A percentile compares a stretch with the other conserved stretches of the same genome.
These are phyloP conservation scores for Talaromyces pinophilus DNA, from an alignment of 2,329 filamentous ascomycete genomes.

Conservation along the genomic window DNA sequence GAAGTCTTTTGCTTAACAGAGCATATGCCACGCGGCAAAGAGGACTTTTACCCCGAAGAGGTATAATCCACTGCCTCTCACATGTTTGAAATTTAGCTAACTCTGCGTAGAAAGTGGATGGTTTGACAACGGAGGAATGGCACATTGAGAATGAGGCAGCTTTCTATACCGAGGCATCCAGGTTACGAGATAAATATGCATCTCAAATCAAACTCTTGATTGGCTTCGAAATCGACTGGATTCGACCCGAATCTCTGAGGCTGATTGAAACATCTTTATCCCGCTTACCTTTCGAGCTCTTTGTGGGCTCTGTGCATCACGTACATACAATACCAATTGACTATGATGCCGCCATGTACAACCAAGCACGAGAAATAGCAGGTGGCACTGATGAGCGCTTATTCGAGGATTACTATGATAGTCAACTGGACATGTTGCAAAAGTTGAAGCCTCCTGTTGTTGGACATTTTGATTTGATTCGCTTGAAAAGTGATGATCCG, in stretches of 20 bases:
- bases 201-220: constrained; percentile 75
- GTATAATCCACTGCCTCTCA: constrained; percentile 40
- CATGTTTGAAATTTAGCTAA: not conserved
- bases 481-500: constrained; percentile 73
- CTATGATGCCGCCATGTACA: constrained; percentile 71
- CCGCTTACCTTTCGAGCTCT: constrained; percentile 75
- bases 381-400: constrained; percentile 70
- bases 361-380: constrained; percentile 57
- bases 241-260: constrained; percentile 66
- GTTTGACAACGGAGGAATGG: constrained; percentile 32
- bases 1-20: constrained; percentile 85
- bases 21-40: constrained; percentile 81
- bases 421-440: constrained; percentile 77
- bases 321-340: constrained; percentile 86
- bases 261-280: constrained; percentile 62
- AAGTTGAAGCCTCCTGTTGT: constrained; percentile 73
- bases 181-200: constrained; percentile 70
- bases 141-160: constrained; percentile 55
- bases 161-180: constrained; percentile 74
- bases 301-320: constrained; percentile 92
- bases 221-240: constrained; percentile 93
- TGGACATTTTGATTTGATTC: constrained; percentile 91
- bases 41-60: constrained; percentile 93
- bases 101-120: constrained; percentile 25
- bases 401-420: constrained; percentile 83